Conservation (phyloP, 106 monocot genomes). For the Dendrobium nobile region DNA sequence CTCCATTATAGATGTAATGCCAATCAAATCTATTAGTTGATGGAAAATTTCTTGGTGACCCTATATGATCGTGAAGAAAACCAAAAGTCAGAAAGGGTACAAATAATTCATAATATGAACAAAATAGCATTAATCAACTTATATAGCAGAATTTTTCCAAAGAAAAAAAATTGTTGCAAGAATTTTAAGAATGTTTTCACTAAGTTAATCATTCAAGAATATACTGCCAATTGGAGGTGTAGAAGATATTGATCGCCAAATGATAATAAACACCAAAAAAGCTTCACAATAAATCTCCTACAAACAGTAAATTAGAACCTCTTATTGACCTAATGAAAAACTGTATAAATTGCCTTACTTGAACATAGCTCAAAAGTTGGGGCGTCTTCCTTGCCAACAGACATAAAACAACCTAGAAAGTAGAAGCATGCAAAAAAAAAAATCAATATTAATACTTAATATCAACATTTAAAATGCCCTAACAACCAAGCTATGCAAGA, state of each 20-base stretch:
- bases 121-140: background rate
- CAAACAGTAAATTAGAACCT: background rate
- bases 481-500: background rate
- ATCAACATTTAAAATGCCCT: background rate
- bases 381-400: slow-evolving; percentile 42
- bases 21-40: slow-evolving; percentile 83
- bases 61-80: slow-evolving; percentile 24
- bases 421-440: slow-evolving; percentile 3
- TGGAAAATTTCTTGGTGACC: slow-evolving; percentile 63
- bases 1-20: slow-evolving; percentile 94
- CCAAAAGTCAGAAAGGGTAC: background rate
- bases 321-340: background rate
- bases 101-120: background rate
- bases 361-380: slow-evolving; percentile 48
- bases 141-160: background rate
- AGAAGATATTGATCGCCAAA: background rate
- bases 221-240: background rate
- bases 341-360: slow-evolving; percentile 25
- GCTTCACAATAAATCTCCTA: background rate
- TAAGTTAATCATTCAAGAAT: background rate
- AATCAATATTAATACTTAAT: background rate
- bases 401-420: slow-evolving; percentile 51
- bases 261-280: background rate
- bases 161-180: background rate
- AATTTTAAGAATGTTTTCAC: background rate